These are phyloP conservation scores for Suillus hirtellus DNA, from an alignment of 768 basidiomycete species.

Conservation along the genomic window DNA sequence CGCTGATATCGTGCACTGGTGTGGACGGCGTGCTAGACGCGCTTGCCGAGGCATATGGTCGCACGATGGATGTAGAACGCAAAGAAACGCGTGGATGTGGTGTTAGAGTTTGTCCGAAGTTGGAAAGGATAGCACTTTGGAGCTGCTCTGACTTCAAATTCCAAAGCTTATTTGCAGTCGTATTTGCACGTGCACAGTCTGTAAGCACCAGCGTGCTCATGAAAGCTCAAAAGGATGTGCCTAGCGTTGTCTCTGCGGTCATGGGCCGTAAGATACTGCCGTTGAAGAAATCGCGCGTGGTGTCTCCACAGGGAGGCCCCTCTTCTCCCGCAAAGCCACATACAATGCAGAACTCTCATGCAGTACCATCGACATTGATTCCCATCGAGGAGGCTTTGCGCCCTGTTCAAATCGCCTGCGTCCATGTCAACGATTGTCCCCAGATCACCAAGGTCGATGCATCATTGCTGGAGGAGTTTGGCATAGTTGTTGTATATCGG, in stretches of 20 bases:
- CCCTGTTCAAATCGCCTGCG: constrained; percentile 38
- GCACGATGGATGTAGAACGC: constrained; percentile 10
- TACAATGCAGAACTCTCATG: constrained; percentile 12
- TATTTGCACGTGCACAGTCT: constrained; percentile 33
- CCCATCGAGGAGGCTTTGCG: constrained; percentile 38
- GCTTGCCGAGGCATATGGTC: constrained; percentile 39
- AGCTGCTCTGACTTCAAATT: constrained; percentile 47
- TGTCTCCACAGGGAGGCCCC: constrained; percentile 3
- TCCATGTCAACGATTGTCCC: constrained; percentile 44
- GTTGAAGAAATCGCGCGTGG: constrained; percentile 32
- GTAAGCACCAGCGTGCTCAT: background rate
- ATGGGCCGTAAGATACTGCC: constrained; percentile 37
- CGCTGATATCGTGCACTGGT: constrained; percentile 48
- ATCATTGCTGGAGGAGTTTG: constrained; percentile 38
- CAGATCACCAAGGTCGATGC: constrained; percentile 40
- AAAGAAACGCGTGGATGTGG: constrained; percentile 24
- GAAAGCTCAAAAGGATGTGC: constrained; percentile 12
- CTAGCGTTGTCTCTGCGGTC: constrained; percentile 21
- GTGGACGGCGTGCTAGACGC: constrained; percentile 41
- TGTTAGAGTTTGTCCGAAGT: constrained; percentile 50
- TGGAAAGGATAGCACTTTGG: constrained; percentile 55
- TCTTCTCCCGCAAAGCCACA: constrained; percentile 8
- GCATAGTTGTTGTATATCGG: constrained; percentile 29
- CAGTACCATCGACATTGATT: constrained; percentile 34
- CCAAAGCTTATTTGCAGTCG: constrained; percentile 35